Evolutionary conservation across 2,329 filamentous ascomycete genomes (phyloP), one percentile per base, ranked within the genome.

Genomic region (Pseudofabraea citricarpa): DNA sequence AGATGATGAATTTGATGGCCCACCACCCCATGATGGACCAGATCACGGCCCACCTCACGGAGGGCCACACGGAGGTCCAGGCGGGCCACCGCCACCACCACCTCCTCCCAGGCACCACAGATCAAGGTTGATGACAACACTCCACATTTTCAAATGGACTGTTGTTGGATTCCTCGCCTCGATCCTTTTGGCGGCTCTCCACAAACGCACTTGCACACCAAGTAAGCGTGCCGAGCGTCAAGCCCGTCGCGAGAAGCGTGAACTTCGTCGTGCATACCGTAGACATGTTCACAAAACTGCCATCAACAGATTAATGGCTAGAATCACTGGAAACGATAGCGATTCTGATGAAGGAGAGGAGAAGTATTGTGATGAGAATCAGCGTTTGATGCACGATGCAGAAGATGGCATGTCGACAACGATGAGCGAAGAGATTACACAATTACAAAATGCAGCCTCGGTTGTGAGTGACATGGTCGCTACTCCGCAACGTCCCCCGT

Each of bases 121-220:
- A 10, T 22, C 12, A n/a, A 13, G 19, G 19, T 8, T 37, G 5
- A 22, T 22, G 21, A 45, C 23, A 35, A 43, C 35, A 15, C 29
- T 56, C 9, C 44, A 50, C 26, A 36, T 56, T 16, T 18, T 53
- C 7, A 57, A 54, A 27, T 51, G 54, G 40, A 38, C 36, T 8
- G 9, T 46, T 4, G 52, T 56, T 13, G 55, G 51, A 3, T 56
- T 58, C 32, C 47, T 60, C 40, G 37, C 52, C 27, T 46, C 53
- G 1, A 48, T 58, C 36, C 41, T 59, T 1, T 7, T 55, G 15
- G 13, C 49, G 2, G 48, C 56, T 7, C 43, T 59, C 18, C 49
- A 55, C 33, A 49, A 46, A 8, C 51, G 51, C 18, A 37, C 35
- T 15, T 53, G 48, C 39, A 51, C 46, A 4, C 37, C 52, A 1